Percentiles rank a stretch among this genome's conserved stretches.
phyloP scores from a whole-genome alignment of 2,329 filamentous ascomycete genomes.

The Cladosporium sphaerospermum region DNA sequence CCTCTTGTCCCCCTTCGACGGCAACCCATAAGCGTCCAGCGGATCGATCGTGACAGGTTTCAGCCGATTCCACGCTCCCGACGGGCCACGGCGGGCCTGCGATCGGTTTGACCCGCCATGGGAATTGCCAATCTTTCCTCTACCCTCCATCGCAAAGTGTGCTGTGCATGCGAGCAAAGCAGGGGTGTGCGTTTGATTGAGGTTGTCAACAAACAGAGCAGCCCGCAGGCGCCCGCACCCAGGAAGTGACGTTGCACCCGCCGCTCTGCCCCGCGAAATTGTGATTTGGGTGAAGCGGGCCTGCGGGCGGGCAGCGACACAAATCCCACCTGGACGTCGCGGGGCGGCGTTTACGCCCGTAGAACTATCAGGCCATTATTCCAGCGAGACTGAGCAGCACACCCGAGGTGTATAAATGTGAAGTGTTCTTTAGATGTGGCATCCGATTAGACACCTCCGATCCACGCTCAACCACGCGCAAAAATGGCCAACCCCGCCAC shows the following conservation, averaged over 20 bases:
- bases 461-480: neutral
- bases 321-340: neutral
- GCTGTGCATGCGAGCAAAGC: no score
- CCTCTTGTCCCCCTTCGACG: constrained; percentile 87
- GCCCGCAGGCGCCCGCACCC: no score
- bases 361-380: constrained; percentile 3
- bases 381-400: no score
- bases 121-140: neutral
- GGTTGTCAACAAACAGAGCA: no score
- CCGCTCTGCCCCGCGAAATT: no score
- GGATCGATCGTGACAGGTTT: constrained; percentile 70
- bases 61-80: constrained; percentile 62
- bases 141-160: no score
- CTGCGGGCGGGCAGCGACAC: neutral
- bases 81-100: constrained; percentile 32
- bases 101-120: constrained; percentile 16
- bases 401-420: no score
- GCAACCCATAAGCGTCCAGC: constrained; percentile 74
- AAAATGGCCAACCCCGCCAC: neutral
- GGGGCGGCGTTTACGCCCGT: constrained; percentile 2
- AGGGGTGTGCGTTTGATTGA: no score
- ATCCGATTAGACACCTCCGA: no score
- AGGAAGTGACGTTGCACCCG: constrained; percentile 4
- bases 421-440: no score
- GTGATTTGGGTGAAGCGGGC: constrained; percentile 7